These are phyloP conservation scores for Pisolithus tinctorius DNA, from an alignment of 768 basidiomycete genomes.

Conservation along the genomic window DNA sequence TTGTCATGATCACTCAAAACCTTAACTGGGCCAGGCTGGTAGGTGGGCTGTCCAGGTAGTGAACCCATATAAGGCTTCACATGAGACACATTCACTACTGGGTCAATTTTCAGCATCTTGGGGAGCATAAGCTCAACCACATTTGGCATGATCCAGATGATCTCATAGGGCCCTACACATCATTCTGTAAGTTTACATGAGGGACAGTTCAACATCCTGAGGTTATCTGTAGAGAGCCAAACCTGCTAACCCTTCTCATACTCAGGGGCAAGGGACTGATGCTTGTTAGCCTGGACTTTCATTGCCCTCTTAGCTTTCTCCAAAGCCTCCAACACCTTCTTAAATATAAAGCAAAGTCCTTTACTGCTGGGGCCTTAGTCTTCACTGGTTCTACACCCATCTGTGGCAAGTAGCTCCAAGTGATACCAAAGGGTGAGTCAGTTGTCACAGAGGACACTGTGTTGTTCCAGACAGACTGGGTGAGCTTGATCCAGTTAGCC, in stretches of 20 bases:
- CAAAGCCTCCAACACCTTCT: background rate
- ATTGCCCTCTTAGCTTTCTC: background rate
- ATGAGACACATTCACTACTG: background rate
- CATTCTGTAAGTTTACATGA: background rate
- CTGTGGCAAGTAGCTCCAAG: background rate
- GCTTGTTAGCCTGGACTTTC: background rate
- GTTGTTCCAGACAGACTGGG: background rate
- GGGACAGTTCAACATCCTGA: background rate
- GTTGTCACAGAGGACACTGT: background rate
- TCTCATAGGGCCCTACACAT: constrained; percentile 18
- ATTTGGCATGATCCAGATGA: constrained; percentile 9
- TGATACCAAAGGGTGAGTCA: background rate
- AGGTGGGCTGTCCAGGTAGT: background rate
- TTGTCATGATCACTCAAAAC: background rate
- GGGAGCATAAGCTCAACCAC: background rate
- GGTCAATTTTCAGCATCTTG: background rate
- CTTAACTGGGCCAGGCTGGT: background rate
- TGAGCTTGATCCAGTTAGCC: background rate
- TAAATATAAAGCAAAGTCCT: background rate
- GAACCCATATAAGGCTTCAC: constrained; percentile 1
- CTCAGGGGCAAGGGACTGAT: background rate
- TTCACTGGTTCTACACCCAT: background rate
- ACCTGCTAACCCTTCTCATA: constrained; percentile 18
- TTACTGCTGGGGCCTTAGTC: background rate
- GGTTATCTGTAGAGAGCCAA: constrained; percentile 17